Evolutionary conservation across 2,329 filamentous ascomycete genomes (phyloP).

Genomic region (Colletotrichum tofieldiae): DNA sequence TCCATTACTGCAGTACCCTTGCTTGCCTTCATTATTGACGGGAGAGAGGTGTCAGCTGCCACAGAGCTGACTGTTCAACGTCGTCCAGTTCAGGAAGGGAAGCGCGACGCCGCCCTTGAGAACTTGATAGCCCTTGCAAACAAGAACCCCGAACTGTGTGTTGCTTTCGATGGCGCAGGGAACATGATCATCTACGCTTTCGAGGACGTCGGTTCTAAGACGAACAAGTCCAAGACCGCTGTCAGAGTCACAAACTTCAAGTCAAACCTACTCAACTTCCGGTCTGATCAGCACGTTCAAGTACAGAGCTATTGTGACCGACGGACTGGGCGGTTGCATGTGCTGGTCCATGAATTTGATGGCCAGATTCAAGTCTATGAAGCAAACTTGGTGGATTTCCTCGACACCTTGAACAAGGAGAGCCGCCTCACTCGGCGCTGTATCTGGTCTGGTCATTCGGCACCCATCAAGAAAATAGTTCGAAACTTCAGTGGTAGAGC

Average conservation of each 20-base stretch:
- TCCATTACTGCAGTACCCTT: not conserved
- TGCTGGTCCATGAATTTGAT: conserved; percentile 89
- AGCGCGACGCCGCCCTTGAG: conserved; percentile 78
- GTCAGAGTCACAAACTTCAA: conserved; percentile 90
- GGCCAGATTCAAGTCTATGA: conserved; percentile 88
- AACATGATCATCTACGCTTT: conserved; percentile 94
- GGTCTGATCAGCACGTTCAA: conserved; percentile 69
- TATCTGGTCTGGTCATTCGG: conserved; percentile 88
- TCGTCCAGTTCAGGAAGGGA: conserved; percentile 45
- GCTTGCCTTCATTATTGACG: conserved; percentile 83
- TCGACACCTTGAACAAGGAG: conserved; percentile 78
- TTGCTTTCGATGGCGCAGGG: conserved; percentile 87
- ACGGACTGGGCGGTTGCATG: conserved; percentile 74
- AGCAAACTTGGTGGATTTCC: conserved; percentile 82
- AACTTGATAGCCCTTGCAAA: conserved; percentile 91
- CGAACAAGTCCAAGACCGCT: conserved; percentile 76
- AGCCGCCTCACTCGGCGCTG: conserved; percentile 74
- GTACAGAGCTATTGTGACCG: conserved; percentile 81
- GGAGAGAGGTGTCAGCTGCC: conserved; percentile 83
- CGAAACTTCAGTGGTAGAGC: conserved; percentile 86
- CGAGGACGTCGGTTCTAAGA: conserved; percentile 85
- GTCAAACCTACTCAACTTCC: conserved; percentile 66
- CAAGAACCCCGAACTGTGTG: conserved; percentile 87
- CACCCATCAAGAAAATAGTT: conserved; percentile 86
- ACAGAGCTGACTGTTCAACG: conserved; percentile 81